Evolutionary conservation across 441 rosid species (phyloP).

Genomic region (Jatropha podagrica): DNA sequence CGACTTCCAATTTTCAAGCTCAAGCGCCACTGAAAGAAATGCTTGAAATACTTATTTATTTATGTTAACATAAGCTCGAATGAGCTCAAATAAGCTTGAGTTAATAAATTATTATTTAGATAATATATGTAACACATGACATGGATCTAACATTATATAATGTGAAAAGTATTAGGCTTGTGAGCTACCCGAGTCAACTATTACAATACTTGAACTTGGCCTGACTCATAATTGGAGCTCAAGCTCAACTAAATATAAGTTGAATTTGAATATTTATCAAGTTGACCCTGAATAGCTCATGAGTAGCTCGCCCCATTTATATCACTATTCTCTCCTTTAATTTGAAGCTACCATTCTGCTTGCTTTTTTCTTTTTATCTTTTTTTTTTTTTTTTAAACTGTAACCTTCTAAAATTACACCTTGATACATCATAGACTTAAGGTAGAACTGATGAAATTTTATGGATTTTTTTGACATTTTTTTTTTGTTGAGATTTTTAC

Average conservation of each 20-base stretch:
- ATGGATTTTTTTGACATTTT: background rate
- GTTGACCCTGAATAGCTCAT: too few species aligned
- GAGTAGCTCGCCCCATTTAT: too few species aligned
- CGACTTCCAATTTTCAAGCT: too few species aligned
- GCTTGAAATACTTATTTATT: background rate
- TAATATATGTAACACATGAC: too few species aligned
- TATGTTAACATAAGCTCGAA: too few species aligned
- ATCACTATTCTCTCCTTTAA: background rate
- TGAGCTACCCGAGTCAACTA: background rate
- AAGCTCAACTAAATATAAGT: background rate
- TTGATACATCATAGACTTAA: constrained; percentile 5
- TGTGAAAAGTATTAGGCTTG: too few species aligned
- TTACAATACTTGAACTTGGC: background rate
- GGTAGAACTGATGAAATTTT: constrained; percentile 5
- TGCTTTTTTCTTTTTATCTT: background rate
- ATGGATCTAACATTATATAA: too few species aligned
- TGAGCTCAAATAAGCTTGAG: too few species aligned
- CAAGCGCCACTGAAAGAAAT: too few species aligned
- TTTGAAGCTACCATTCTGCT: background rate
- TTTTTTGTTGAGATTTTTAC: background rate
- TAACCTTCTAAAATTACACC: background rate
- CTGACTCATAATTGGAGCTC: background rate
- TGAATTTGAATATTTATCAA: too few species aligned
- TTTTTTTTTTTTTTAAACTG: background rate
- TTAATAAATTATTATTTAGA: too few species aligned